phyloP scores from a whole-genome alignment of 495 filamentous ascomycete species.

The Stereocaulon alpinum region DNA sequence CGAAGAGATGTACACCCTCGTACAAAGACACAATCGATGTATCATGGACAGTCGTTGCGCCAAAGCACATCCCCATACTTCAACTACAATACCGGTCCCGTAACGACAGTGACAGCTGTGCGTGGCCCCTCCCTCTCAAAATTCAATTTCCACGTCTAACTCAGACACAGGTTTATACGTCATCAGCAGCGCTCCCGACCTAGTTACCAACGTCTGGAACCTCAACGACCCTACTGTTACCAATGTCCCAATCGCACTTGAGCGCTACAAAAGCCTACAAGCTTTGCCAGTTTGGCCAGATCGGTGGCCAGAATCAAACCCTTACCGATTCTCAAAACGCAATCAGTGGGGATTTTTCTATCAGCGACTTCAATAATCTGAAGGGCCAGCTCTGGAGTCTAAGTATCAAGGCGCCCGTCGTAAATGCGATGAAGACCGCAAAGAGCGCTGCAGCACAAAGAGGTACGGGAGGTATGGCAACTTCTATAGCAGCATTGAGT shows the following conservation, averaged over 20 bases:
- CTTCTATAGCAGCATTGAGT: too few species aligned
- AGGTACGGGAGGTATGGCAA: not conserved
- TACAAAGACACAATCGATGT: constrained; percentile 10
- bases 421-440: not conserved
- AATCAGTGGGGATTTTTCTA: not conserved
- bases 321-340: not conserved
- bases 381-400: not conserved
- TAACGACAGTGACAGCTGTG: not conserved
- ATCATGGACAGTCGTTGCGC: not conserved
- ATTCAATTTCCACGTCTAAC: not conserved
- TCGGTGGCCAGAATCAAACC: not conserved
- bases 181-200: not conserved
- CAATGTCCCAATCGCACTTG: not conserved
- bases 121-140: not conserved
- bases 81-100: constrained; percentile 2
- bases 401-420: not conserved
- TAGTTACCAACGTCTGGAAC: not conserved
- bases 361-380: not conserved
- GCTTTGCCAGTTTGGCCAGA: not conserved
- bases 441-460: not conserved
- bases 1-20: not conserved
- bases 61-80: not conserved
- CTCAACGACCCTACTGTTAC: not conserved
- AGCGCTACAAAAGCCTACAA: not conserved
- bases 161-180: not conserved